Evolutionary conservation across 129 eudicot species (phyloP), one percentile per base, ranked within the genome.

Genomic region (Helichrysum umbraculigerum): DNA sequence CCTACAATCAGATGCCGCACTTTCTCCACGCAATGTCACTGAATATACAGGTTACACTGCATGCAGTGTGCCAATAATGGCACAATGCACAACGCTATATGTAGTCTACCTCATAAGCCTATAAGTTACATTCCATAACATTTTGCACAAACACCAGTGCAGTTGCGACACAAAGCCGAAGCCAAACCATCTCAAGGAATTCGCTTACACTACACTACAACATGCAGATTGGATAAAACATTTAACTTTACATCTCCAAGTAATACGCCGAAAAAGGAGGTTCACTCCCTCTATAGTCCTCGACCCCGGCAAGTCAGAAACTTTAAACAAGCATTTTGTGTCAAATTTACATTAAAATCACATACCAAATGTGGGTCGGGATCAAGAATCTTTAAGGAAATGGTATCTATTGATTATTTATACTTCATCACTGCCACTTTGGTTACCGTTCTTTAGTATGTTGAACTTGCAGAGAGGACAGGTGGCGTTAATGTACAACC

Each of bases 391-490:
- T 58, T 65, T 59, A 80, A 52, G 64, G 19, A 66, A 72, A 33
- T 52, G 68, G 32, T 79, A 22, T 73, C 4, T 7, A n/a, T 66
- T 14, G 59, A 67, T 68, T 62, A 11, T 62, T 88, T 85, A 94
- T 72, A 78, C 97, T 72, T 94, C 90, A 20, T 87, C 96, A 19
- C 96, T 84, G 20, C 88, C 88, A 68, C 93, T 88, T 65, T 80
- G 96, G 75, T 73, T 80, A 34, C 89, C 83, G 34, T 89, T 84
- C 73, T 91, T 89, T 42, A 95, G 87, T 81, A 95, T 89, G 80
- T 89, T 89, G 83, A 81, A 83, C 76, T 95, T 95, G 89, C 99
- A 95, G 25, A 95, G 88, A 56, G 97, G 99, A 52, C 99, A 95
- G 11, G 91, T 91, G 50, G 97, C 92, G 20, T 95, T 91, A 4